These are phyloP conservation scores for Acanthamoeba triangularis DNA, from an alignment of 208 protist genomes.

Conservation along the genomic window DNA sequence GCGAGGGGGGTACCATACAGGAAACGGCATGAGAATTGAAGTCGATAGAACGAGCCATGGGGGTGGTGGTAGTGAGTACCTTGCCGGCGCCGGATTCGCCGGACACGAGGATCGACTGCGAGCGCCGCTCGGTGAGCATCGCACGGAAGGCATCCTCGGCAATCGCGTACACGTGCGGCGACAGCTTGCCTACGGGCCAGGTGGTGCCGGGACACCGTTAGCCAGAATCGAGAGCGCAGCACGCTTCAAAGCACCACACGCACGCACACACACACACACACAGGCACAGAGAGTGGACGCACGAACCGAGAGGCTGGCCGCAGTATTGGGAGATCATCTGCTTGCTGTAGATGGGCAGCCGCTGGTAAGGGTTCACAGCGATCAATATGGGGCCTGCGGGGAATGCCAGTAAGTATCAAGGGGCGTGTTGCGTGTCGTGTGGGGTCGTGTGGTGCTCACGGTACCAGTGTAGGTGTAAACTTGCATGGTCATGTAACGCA, in stretches of 20 bases:
- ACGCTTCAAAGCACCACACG: background rate
- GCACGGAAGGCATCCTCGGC: constrained; percentile 87
- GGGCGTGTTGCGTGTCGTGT: too few relatives aligned
- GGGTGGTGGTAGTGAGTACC: background rate
- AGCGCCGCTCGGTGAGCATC: constrained; percentile 81
- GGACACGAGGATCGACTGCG: constrained; percentile 90
- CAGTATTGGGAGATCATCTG: constrained; percentile 85
- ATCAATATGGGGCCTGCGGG: constrained; percentile 82
- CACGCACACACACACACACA: background rate
- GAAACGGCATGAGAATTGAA: background rate
- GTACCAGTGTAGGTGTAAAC: constrained; percentile 79
- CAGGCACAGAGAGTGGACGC: too few relatives aligned
- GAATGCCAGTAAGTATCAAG: too few relatives aligned
- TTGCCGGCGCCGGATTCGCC: constrained; percentile 91
- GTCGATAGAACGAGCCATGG: background rate
- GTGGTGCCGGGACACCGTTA: too few relatives aligned
- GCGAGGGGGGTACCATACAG: background rate
- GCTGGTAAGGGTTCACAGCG: constrained; percentile 86
- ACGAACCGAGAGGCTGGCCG: constrained; percentile 78
- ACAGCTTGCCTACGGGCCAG: constrained; percentile 4
- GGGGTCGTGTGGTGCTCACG: too few relatives aligned
- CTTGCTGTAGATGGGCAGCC: constrained; percentile 82
- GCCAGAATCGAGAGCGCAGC: constrained; percentile 68
- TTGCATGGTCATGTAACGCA: constrained; percentile 77
- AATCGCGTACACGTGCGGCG: constrained; percentile 86